phyloP scores from a whole-genome alignment of 345 rosid genomes.

The Trapa bicornis region DNA sequence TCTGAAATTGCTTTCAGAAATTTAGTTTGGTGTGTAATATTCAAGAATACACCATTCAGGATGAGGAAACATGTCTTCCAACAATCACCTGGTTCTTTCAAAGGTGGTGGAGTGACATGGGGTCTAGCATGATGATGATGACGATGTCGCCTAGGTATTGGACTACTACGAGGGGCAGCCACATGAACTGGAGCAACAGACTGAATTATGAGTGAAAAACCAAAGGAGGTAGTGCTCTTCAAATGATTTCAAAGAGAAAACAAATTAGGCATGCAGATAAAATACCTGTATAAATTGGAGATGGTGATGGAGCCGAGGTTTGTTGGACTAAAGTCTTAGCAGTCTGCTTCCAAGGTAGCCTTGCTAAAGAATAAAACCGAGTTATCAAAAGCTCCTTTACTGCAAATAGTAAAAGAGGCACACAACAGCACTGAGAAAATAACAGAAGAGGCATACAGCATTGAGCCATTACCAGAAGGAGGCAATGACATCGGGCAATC shows the following conservation, averaged over 20 bases:
- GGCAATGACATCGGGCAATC: too few relatives aligned
- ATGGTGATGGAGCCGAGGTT: too few relatives aligned
- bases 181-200: constrained; percentile 26
- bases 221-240: background rate
- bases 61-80: background rate
- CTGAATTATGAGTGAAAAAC: constrained; percentile 8
- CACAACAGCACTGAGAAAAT: too few relatives aligned
- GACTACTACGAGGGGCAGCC: constrained; percentile 28
- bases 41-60: background rate
- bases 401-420: too few relatives aligned
- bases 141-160: constrained; percentile 29
- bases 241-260: background rate
- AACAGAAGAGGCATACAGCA: too few relatives aligned
- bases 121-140: constrained; percentile 48
- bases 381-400: too few relatives aligned
- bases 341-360: too few relatives aligned
- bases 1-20: background rate
- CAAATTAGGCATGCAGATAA: background rate
- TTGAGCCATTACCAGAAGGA: too few relatives aligned
- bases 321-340: too few relatives aligned
- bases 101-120: constrained; percentile 52
- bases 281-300: too few relatives aligned
- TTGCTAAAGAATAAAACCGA: too few relatives aligned
- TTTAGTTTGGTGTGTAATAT: background rate
- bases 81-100: constrained; percentile 38